Evolutionary conservation across 2,329 filamentous ascomycete genomes (phyloP), one percentile per base, ranked within the genome.

Genomic region (Lachnellula occidentalis): DNA sequence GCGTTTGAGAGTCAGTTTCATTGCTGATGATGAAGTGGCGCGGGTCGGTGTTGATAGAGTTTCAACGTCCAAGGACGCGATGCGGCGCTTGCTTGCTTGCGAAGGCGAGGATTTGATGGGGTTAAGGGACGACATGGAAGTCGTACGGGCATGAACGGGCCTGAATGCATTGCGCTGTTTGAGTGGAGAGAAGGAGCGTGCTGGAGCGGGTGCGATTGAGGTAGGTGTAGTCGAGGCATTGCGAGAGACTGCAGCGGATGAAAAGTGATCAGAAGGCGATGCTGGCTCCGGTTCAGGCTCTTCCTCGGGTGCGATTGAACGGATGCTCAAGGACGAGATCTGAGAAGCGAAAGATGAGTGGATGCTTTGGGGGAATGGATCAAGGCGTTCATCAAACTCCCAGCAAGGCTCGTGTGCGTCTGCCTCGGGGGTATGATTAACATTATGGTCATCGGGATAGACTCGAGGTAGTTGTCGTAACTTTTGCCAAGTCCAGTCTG

Each of bases 401-500:
- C 88, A 91, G 65, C 81, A 87, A 17, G 80, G 72, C 64, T 88
- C 84, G 55, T 78, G 72, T 1, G 80, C 81, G 64, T 86, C 82
- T 3, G 79, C 79, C 67, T 86, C 83, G 6, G 78, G 78, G 1
- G 81, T 78, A 51, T 81, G 72, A 59, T 72, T 1, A 70, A 53
- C 71, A 68, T 58, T 75, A 64, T 47, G 70, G 62, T 71, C 70
- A 53, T 82, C 76, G 1, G 74, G 71, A 58, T 80, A 78, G 19
- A 81, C 74, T 5, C 81, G 77, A 48, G 79, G 82, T 22, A 90
- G 72, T 61, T 83, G 78, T 34, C 83, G 80, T 9, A 92, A 69
- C 45, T 78, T 78, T 61, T 84, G 83, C 88, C 88, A 92, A 1
- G 81, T 84, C 86, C 86, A 91, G 5, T 77, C 76, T 9, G 73